Percentiles rank a stretch among this genome's conserved stretches.
phyloP scores from a whole-genome alignment of 306 rosid species.

The Glycyrrhiza uralensis region DNA sequence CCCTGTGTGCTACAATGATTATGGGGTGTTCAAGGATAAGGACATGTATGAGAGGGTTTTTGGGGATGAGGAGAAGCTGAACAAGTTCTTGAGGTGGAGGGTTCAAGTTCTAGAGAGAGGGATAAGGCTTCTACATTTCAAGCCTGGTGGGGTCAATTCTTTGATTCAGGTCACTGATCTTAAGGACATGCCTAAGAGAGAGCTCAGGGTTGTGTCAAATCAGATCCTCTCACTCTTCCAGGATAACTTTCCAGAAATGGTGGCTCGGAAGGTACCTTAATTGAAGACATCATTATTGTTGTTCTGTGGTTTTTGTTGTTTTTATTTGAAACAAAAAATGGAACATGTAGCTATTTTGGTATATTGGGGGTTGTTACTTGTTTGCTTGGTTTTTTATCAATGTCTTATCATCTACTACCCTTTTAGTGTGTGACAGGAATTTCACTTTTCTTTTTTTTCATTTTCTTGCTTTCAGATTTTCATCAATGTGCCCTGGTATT shows the following conservation, averaged over 20 bases:
- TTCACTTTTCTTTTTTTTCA: neutral
- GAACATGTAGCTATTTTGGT: neutral
- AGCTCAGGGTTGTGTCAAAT: constrained; percentile 88
- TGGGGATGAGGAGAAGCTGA: constrained; percentile 87
- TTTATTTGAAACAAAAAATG: constrained; percentile 12
- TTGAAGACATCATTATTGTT: too few relatives aligned
- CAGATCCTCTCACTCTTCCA: constrained; percentile 89
- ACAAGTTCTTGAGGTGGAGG: constrained; percentile 88
- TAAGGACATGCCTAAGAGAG: constrained; percentile 94
- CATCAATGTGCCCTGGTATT: constrained; percentile 98
- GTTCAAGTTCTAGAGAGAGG: constrained; percentile 91
- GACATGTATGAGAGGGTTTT: constrained; percentile 83
- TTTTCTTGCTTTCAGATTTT: constrained; percentile 65
- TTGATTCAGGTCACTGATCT: constrained; percentile 96
- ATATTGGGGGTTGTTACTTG: too few relatives aligned
- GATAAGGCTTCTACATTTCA: constrained; percentile 68
- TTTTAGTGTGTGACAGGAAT: too few relatives aligned
- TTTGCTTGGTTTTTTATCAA: neutral
- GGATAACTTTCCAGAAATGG: constrained; percentile 96
- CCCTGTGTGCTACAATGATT: constrained; percentile 93
- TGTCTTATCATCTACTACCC: neutral
- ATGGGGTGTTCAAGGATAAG: constrained; percentile 71
- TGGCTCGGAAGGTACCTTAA: constrained; percentile 70
- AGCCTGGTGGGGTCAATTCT: constrained; percentile 87
- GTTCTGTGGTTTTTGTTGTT: neutral